Conservation (phyloP, 495 filamentous ascomycete species). For the Extremus antarcticus region DNA sequence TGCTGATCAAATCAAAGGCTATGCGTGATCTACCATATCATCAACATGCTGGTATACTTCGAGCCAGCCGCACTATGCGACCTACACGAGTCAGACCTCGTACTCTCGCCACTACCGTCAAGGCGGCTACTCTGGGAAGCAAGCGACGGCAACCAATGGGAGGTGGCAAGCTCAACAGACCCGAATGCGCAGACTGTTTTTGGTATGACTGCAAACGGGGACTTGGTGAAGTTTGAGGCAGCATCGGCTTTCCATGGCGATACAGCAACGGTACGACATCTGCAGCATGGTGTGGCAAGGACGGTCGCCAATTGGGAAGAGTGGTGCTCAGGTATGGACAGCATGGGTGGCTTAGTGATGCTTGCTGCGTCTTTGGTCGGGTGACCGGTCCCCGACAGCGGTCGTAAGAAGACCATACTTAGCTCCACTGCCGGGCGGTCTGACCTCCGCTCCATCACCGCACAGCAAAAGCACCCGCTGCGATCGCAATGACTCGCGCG, state of each 20-base stretch:
- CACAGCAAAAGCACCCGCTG: no score
- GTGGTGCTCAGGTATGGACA: slow-evolving; percentile 40
- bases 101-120: slow-evolving; percentile 37
- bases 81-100: slow-evolving; percentile 25
- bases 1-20: slow-evolving; percentile 29
- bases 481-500: no score
- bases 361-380: slow-evolving; percentile 34
- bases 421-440: no score
- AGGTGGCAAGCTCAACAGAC: slow-evolving; percentile 23
- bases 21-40: slow-evolving; percentile 32
- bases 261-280: slow-evolving; percentile 17
- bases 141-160: slow-evolving; percentile 30
- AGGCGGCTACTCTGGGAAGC: slow-evolving; percentile 42
- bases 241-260: slow-evolving; percentile 17
- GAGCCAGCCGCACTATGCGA: slow-evolving; percentile 35
- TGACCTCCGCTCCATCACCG: no score
- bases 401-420: no score
- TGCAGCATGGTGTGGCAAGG: slow-evolving; percentile 1
- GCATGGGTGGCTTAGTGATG: slow-evolving; percentile 34
- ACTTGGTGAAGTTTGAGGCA: slow-evolving; percentile 27
- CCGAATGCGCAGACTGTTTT: slow-evolving; percentile 22
- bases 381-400: background rate
- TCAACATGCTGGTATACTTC: slow-evolving; percentile 39
- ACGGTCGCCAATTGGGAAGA: slow-evolving; percentile 31
- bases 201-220: slow-evolving; percentile 31